Conservation (phyloP, 306 rosid genomes). For the Echinosophora koreensis region DNA sequence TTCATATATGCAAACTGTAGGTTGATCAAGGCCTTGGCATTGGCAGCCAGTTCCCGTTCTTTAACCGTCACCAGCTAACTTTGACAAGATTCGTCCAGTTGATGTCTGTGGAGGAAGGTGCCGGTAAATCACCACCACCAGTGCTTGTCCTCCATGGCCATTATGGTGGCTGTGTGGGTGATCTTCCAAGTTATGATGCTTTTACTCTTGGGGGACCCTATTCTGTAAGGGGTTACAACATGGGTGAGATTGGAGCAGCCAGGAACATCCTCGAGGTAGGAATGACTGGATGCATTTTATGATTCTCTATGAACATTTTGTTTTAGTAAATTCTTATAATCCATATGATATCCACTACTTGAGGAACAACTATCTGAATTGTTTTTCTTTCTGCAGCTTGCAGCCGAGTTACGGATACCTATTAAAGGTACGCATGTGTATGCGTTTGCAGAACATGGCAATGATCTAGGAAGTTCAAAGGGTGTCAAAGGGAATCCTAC, state of each 20-base stretch:
- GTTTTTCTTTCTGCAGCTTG: conserved; percentile 67
- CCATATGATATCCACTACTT: not conserved
- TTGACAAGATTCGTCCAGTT: conserved; percentile 79
- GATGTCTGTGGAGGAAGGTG: conserved; percentile 89
- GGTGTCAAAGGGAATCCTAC: conserved; percentile 93
- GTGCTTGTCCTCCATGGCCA: conserved; percentile 96
- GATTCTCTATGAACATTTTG: conserved; percentile 12
- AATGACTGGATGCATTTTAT: conserved; percentile 13
- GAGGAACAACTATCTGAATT: conserved; percentile 31
- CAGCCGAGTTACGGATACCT: conserved; percentile 89
- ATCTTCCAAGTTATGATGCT: conserved; percentile 98
- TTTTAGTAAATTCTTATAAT: conserved; percentile 18
- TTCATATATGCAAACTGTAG: conserved; percentile 55
- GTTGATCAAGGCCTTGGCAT: conserved; percentile 96
- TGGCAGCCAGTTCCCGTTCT: conserved; percentile 93
- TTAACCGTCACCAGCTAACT: conserved; percentile 96
- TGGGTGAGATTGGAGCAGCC: conserved; percentile 97
- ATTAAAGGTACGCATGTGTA: conserved; percentile 81
- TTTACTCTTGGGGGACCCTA: conserved; percentile 98
- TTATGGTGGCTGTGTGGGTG: conserved; percentile 98
- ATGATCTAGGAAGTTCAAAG: conserved; percentile 94
- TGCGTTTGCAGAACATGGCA: conserved; percentile 93
- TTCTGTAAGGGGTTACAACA: conserved; percentile 95
- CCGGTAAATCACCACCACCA: conserved; percentile 94
- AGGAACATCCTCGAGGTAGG: conserved; percentile 95